Percentiles rank a stretch among this genome's conserved stretches.
Evolutionary conservation across 1,284 basidiomycete species (phyloP).

Genomic region (Coniophora puteana): DNA sequence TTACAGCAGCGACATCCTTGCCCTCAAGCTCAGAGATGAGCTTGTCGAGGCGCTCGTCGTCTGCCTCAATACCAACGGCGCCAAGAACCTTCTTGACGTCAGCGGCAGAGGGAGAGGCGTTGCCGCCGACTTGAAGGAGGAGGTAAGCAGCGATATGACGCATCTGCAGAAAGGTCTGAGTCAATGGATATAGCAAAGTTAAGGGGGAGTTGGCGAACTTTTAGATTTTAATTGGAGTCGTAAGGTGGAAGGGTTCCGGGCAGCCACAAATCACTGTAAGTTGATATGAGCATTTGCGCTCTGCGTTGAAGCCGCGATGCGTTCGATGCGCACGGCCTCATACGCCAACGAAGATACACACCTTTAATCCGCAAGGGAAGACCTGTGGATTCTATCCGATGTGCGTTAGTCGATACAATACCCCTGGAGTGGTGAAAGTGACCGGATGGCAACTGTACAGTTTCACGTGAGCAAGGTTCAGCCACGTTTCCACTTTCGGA

Average conservation of each 20-base stretch:
- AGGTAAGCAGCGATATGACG: slow-evolving; percentile 98
- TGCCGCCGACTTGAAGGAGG: slow-evolving; percentile 95
- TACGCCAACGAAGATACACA: slow-evolving; percentile 33
- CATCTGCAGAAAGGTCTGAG: slow-evolving; percentile 54
- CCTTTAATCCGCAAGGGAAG: slow-evolving; percentile 87
- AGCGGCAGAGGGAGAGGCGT: slow-evolving; percentile 80
- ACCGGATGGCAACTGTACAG: slow-evolving; percentile 51
- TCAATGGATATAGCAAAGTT: background rate
- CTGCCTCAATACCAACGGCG: slow-evolving; percentile 88
- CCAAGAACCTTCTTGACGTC: slow-evolving; percentile 91
- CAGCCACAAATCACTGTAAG: slow-evolving; percentile 84
- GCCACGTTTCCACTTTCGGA: slow-evolving; percentile 39
- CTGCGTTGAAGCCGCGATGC: background rate
- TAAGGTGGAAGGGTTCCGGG: slow-evolving; percentile 42
- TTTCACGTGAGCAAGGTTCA: slow-evolving; percentile 40
- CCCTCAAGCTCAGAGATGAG: slow-evolving; percentile 91
- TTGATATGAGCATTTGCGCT: slow-evolving; percentile 4
- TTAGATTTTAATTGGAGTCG: slow-evolving; percentile 30
- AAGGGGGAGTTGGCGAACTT: slow-evolving; percentile 33
- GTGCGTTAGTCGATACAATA: slow-evolving; percentile 21
- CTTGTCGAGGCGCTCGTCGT: slow-evolving; percentile 80
- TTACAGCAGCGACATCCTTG: slow-evolving; percentile 84
- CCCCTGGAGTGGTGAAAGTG: slow-evolving; percentile 6
- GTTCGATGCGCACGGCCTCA: background rate
- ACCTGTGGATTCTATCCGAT: slow-evolving; percentile 87